Base-by-base conservation (phyloP, 768 basidiomycete species). In the Xerocomus spinulosus region DNA sequence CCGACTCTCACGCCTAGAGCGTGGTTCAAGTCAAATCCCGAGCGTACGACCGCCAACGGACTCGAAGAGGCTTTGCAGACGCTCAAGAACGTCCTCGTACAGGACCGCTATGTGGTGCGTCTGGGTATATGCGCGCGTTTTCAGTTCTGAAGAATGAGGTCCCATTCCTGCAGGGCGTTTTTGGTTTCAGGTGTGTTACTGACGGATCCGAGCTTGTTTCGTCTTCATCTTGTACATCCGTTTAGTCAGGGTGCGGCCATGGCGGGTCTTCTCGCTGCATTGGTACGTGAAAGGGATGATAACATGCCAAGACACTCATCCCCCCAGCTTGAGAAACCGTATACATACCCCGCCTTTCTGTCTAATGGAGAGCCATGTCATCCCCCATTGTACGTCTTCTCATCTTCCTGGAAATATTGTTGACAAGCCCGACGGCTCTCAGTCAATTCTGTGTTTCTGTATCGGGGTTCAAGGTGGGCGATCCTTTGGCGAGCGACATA, bases 401-500 rank as follows among this genome's bases (percentile, higher is more conserved):
- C 18, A 3, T 18, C n/a, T 25, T 24, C 20, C 28, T 30, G 21
- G 18, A 21, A 28, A 12, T 17, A 6, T 44, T 13, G 38, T 44
- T 18, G 13, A 42, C 32, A 29, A 47, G 30, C 42, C 26, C 9
- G 17, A 25, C 14, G 5, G 4, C 12, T 48, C 32, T 7, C 53
- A 89, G 86, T 44, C 61, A 80, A 59, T 91, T 90, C 55, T 89
- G 87, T 53, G 70, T 92, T 21, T 68, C 83, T n/a, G 80, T 85
- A 2, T 80, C 85, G 9, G 90, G 89, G 1, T 92, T 89, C 70
- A 73, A 74, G 48, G 69, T 74, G 62, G 55, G 56, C 0, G 61
- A 73, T 57, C 71, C 79, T 21, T 61, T 82, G 32, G 69, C 75
- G 25, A 71, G 72, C 21, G 55, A 70, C 6, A 67, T 87, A 42